Conservation (phyloP, 495 filamentous ascomycete genomes). For the Aspergillus cavernicola region DNA sequence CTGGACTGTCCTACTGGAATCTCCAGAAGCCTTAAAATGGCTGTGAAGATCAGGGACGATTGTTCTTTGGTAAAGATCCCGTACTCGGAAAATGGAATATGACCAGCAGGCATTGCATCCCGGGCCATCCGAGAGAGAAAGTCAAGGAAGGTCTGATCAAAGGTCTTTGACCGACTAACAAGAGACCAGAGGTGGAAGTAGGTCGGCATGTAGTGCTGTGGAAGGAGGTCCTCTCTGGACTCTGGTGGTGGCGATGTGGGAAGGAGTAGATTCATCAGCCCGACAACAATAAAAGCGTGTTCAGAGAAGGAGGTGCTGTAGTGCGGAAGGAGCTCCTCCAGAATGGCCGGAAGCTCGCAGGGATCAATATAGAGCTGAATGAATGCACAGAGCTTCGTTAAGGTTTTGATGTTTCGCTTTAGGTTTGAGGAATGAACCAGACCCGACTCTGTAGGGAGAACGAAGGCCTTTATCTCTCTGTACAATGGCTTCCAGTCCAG, state of each 20-base stretch:
- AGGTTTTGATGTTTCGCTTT: conserved; percentile 66
- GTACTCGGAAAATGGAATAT: conserved; percentile 80
- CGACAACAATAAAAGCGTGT: conserved; percentile 82
- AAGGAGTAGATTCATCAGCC: conserved; percentile 78
- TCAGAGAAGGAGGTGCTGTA: conserved; percentile 91
- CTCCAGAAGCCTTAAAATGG: conserved; percentile 82
- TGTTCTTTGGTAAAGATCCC: conserved; percentile 93
- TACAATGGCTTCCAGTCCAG: conserved; percentile 92
- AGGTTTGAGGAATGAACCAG: conserved; percentile 58
- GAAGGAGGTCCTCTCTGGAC: conserved; percentile 66
- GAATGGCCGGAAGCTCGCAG: conserved; percentile 73
- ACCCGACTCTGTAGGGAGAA: conserved; percentile 76
- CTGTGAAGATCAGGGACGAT: conserved; percentile 87
- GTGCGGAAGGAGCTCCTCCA: conserved; percentile 93
- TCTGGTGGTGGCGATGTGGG: conserved; percentile 77
- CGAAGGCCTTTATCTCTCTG: conserved; percentile 84
- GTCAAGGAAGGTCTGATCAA: conserved; percentile 86
- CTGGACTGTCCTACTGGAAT: conserved; percentile 96
- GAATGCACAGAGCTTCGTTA: conserved; percentile 86
- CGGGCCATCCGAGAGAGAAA: conserved; percentile 81
- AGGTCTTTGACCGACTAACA: conserved; percentile 80
- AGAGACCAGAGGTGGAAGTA: conserved; percentile 97
- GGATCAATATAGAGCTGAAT: conserved; percentile 91
- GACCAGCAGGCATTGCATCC: conserved; percentile 68
- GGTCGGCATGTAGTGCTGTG: conserved; percentile 80